These are phyloP conservation scores for Ogataea ganodermae DNA, from an alignment of 805 yeast genomes.

Conservation along the genomic window DNA sequence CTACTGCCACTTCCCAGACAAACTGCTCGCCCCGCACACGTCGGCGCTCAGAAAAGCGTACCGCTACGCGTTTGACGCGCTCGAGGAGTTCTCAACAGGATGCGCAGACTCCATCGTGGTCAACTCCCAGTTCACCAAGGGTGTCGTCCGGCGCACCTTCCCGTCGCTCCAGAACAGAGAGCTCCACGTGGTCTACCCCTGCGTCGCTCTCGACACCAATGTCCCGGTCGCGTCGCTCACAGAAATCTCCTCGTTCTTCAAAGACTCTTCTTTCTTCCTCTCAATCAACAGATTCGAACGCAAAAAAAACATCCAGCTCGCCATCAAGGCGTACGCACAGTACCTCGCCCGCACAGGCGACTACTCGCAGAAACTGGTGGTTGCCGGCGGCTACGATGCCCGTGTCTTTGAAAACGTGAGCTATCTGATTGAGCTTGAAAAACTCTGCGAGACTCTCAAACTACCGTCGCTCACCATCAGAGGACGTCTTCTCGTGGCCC, in stretches of 20 bases:
- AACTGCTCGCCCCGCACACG: slow-evolving; percentile 63
- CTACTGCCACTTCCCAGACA: slow-evolving; percentile 97
- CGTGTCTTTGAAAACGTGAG: slow-evolving; percentile 74
- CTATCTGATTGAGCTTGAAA: slow-evolving; percentile 62
- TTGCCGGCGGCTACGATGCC: slow-evolving; percentile 91
- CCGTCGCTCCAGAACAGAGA: slow-evolving; percentile 35
- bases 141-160: slow-evolving; percentile 69
- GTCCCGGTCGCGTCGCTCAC: slow-evolving; percentile 27
- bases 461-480: slow-evolving; percentile 46
- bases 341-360: slow-evolving; percentile 37
- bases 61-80: slow-evolving; percentile 77
- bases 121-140: slow-evolving; percentile 80
- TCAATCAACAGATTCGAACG: slow-evolving; percentile 89
- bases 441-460: slow-evolving; percentile 45
- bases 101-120: slow-evolving; percentile 81
- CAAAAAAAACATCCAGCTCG: slow-evolving; percentile 80
- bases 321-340: slow-evolving; percentile 64
- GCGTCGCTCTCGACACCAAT: slow-evolving; percentile 53
- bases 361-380: slow-evolving; percentile 51
- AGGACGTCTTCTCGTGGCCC: slow-evolving; percentile 19
- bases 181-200: slow-evolving; percentile 71
- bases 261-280: slow-evolving; percentile 48
- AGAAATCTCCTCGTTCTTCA: slow-evolving; percentile 40
- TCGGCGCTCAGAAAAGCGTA: slow-evolving; percentile 61
- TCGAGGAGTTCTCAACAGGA: slow-evolving; percentile 80